Evolutionary conservation across 2,329 filamentous ascomycete genomes (phyloP), one percentile per base, ranked within the genome.

Genomic region (Curvularia sp.): DNA sequence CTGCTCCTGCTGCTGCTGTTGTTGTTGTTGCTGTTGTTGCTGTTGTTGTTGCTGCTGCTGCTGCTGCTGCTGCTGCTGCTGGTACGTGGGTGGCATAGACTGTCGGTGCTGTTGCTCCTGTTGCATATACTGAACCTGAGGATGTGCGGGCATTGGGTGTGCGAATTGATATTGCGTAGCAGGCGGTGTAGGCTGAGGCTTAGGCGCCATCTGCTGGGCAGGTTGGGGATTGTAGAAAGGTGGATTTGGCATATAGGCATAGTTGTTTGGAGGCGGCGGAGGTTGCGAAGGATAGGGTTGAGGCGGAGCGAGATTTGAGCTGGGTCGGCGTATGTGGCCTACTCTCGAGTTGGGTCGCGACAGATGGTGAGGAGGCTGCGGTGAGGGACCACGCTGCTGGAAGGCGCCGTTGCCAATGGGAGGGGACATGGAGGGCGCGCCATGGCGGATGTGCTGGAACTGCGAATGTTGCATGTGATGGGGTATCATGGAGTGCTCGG

Each of bases 381-480:
- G 93, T 6, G 93, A 96, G 60, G 91, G 89, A 54, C 90, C 88
- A 63, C 93, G 87, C 57, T 86, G 85, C 63, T 87, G 86, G 68
- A 89, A 92, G 23, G 86, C 84, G 84, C 72, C 73, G 72, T 93
- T 96, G 50, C 86, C 85, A 65, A 97, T 91, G 3, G 94, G 94
- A 57, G 94, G 94, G 23, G 94, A 97, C 30, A 89, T 91, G 23
- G 92, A 96, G 10, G 92, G 90, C 19, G 92, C 93, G 55, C 89
- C 86, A 69, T 95, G 90, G 73, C 91, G 86, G 65, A 96, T 89
- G 69, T 94, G 91, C 64, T 91, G 86, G 73, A 93, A 96, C 34
- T 85, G 80, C 68, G 86, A 83, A 61, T 80, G 77, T 53, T 81
- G 80, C 55, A 83, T 77, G 55, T 79, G 78, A 59, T 77, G 78